These are phyloP conservation scores for Acacia confusa DNA, from an alignment of 306 rosid species.

Conservation along the genomic window DNA sequence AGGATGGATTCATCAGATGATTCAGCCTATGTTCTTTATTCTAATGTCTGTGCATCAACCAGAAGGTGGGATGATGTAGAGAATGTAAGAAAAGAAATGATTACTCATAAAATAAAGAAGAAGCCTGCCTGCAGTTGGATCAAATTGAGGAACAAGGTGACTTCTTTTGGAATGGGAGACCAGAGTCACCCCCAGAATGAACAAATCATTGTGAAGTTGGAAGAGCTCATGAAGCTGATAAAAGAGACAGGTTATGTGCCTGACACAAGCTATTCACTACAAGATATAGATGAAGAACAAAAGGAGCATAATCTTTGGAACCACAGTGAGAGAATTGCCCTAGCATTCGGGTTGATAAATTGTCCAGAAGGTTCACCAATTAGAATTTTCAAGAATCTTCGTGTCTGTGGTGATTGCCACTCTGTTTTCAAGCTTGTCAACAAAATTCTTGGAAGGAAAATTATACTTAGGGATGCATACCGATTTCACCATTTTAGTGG, in stretches of 20 bases:
- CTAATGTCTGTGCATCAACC: conserved; percentile 77
- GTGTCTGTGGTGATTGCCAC: conserved; percentile 95
- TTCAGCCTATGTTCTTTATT: conserved; percentile 87
- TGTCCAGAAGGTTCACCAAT: conserved; percentile 62
- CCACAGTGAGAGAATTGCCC: conserved; percentile 93
- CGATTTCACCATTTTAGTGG: conserved; percentile 83
- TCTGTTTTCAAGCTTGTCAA: conserved; percentile 78
- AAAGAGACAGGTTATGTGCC: conserved; percentile 79
- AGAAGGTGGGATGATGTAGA: conserved; percentile 88
- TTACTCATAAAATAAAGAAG: conserved; percentile 61
- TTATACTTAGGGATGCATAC: conserved; percentile 78
- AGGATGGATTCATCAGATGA: conserved; percentile 74
- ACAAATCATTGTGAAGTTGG: conserved; percentile 61
- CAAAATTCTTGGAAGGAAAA: conserved; percentile 57
- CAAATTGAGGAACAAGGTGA: conserved; percentile 65
- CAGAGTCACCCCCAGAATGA: conserved; percentile 53
- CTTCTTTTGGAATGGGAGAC: conserved; percentile 82
- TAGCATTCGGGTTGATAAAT: conserved; percentile 75
- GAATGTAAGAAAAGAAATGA: conserved; percentile 71
- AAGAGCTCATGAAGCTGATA: conserved; percentile 65
- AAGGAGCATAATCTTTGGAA: conserved; percentile 95
- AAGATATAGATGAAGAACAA: conserved; percentile 89
- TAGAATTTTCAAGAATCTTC: conserved; percentile 84
- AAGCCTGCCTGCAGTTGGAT: conserved; percentile 94
- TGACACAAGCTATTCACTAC: conserved; percentile 80